Base-by-base conservation (phyloP, 345 rosid genomes). In the Chamaenerion angustifolium region DNA sequence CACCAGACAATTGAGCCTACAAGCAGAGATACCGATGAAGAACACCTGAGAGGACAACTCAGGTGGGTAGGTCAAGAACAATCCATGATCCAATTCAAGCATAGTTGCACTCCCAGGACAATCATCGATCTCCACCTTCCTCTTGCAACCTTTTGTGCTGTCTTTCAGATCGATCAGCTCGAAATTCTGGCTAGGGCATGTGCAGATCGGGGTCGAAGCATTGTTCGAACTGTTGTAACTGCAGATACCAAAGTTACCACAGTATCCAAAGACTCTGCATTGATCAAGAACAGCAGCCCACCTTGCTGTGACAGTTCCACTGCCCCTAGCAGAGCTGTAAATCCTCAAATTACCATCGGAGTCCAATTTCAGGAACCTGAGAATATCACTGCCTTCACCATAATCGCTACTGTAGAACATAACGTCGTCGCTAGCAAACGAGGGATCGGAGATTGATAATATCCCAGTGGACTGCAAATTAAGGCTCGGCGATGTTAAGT, bases 271-370 rank as follows among this genome's bases (percentile, higher is more conserved):
- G 46, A 78, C 76, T 42, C 4, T 74, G 57, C 94, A 80, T 43
- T 72, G 85, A 45, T 83, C 69, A 49, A 63, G 63, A 49, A 82
- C 52, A 55, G 78, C 83, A 1, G 72, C 61, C 94, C 88, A 83
- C 48, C 64, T 64, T 45, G 43, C 11, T 10, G 45, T 44, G 16
- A 42, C 17, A 52, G 48, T 63, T 11, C 69, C 73, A 53, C 21
- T 55, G 43, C 56, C 65, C 21, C 48, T 57, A 12, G 25, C 46
- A 7, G 70, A 64, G 41, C 80, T 75, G 19, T 73, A 83, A 8
- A 83, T 83, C 59, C 68, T 77, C 64, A 83, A 49, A 43, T 83
- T 83, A 54, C 93, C 93, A 68, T 80, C 85, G 16, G 49, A 17
- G 40, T 67, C 78, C 45, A 83, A 46, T 64, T 59, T 78, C 59